Conservation (phyloP, 2,329 filamentous ascomycete genomes). For the Cytospora paraplurivora region DNA sequence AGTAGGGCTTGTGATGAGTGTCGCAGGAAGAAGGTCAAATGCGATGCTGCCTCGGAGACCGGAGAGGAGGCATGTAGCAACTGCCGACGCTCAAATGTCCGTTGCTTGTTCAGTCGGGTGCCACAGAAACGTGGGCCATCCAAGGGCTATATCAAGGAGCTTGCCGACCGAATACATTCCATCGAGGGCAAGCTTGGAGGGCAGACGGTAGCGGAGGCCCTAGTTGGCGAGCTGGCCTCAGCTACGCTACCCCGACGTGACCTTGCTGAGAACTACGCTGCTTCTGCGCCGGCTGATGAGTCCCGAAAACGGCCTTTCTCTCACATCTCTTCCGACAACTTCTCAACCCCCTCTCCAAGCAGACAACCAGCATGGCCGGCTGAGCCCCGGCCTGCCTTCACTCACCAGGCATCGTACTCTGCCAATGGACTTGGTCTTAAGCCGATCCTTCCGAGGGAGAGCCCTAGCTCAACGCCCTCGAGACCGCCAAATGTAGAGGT, state of each 20-base stretch:
- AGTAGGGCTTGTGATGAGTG: constrained; percentile 90
- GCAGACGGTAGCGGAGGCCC: constrained; percentile 48
- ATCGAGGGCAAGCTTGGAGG: constrained; percentile 74
- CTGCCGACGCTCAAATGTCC: constrained; percentile 74
- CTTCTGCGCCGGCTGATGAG: constrained; percentile 47
- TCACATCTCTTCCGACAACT: constrained; percentile 47
- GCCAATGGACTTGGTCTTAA: constrained; percentile 50
- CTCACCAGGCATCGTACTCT: constrained; percentile 43
- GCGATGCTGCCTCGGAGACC: constrained; percentile 76
- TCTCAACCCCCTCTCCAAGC: constrained; percentile 43
- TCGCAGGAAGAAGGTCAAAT: constrained; percentile 86
- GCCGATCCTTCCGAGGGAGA: constrained; percentile 42
- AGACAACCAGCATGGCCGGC: constrained; percentile 51
- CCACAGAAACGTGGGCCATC: constrained; percentile 87
- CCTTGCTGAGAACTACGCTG: constrained; percentile 53
- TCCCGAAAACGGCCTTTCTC: constrained; percentile 51
- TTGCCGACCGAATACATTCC: constrained; percentile 80
- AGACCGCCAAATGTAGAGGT: constrained; percentile 22
- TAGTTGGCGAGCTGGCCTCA: constrained; percentile 42
- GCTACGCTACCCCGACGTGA: constrained; percentile 37
- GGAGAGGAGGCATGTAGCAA: constrained; percentile 77
- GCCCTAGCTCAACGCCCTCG: constrained; percentile 5
- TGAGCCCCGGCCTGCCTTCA: constrained; percentile 49
- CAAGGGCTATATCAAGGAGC: constrained; percentile 93
- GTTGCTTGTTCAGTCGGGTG: constrained; percentile 82